Conservation (phyloP, 352 stramenopile species). For the Pseudoperonospora humuli region DNA sequence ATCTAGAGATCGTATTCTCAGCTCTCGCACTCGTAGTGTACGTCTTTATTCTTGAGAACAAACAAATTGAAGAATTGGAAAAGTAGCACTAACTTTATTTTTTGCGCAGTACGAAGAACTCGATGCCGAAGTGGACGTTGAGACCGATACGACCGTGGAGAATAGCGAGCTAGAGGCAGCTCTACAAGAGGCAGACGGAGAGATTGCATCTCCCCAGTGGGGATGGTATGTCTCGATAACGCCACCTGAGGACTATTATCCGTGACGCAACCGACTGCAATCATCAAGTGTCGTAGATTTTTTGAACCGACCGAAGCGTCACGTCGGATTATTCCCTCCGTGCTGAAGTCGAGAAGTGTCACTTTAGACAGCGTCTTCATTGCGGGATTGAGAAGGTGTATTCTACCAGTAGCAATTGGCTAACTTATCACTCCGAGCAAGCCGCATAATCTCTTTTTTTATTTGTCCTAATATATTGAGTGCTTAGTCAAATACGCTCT, state of each 20-base stretch:
- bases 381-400: constrained; percentile 7
- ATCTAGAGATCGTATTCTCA: constrained; percentile 28
- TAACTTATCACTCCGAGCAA: background rate
- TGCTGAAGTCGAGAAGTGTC: constrained; percentile 7
- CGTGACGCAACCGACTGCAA: constrained; percentile 8
- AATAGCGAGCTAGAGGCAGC: constrained; percentile 10
- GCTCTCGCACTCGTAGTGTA: constrained; percentile 28
- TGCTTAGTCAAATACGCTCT: no score
- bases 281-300: constrained; percentile 21
- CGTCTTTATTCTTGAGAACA: constrained; percentile 3
- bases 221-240: constrained; percentile 81
- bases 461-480: constrained; percentile 28
- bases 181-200: constrained; percentile 32
- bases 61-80: background rate
- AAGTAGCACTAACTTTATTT: constrained; percentile 1
- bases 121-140: constrained; percentile 19
- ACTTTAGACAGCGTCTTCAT: constrained; percentile 3
- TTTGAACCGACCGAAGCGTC: constrained; percentile 9
- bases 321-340: constrained; percentile 9
- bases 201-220: constrained; percentile 57
- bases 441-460: constrained; percentile 2
- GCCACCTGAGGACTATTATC: constrained; percentile 65
- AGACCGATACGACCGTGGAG: constrained; percentile 5
- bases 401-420: background rate
- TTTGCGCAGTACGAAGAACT: constrained; percentile 27